Evolutionary conservation across 495 filamentous ascomycete species (phyloP).

Genomic region (Neurospora sp.): DNA sequence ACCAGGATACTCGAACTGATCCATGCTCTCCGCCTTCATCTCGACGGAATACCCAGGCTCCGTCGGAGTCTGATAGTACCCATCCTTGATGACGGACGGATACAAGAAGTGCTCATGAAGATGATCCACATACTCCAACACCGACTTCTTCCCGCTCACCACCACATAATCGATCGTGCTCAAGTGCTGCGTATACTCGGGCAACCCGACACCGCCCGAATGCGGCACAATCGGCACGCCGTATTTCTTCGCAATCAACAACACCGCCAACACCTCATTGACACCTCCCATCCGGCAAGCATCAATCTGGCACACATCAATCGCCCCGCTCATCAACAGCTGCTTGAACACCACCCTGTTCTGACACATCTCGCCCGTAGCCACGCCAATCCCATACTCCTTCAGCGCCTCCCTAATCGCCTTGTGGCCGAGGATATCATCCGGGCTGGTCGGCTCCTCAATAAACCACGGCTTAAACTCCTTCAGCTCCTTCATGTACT

Average conservation of each 20-base stretch:
- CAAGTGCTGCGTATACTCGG: constrained; percentile 90
- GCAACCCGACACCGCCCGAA: constrained; percentile 79
- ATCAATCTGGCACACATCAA: constrained; percentile 86
- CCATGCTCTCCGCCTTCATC: constrained; percentile 87
- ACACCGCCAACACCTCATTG: constrained; percentile 86
- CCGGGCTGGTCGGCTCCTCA: constrained; percentile 90
- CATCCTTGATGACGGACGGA: constrained; percentile 68
- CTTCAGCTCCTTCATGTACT: constrained; percentile 71
- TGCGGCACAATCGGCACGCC: constrained; percentile 80
- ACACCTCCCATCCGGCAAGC: constrained; percentile 87
- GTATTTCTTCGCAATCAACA: constrained; percentile 83
- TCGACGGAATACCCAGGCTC: constrained; percentile 82
- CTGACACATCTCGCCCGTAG: constrained; percentile 95
- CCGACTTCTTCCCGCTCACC: constrained; percentile 66
- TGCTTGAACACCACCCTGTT: constrained; percentile 94
- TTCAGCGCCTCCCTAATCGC: constrained; percentile 70
- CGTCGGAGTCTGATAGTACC: constrained; percentile 77
- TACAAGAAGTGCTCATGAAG: constrained; percentile 89
- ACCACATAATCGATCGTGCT: constrained; percentile 92
- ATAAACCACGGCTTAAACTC: constrained; percentile 95
- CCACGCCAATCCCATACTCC: constrained; percentile 70
- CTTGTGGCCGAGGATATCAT: constrained; percentile 84
- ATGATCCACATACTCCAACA: constrained; percentile 89
- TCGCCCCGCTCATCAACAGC: constrained; percentile 63
- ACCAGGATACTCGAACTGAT: constrained; percentile 63